Percentiles rank a stretch among this genome's conserved stretches.
Conservation (phyloP, 768 basidiomycete genomes). For the Russula dissimulans region DNA sequence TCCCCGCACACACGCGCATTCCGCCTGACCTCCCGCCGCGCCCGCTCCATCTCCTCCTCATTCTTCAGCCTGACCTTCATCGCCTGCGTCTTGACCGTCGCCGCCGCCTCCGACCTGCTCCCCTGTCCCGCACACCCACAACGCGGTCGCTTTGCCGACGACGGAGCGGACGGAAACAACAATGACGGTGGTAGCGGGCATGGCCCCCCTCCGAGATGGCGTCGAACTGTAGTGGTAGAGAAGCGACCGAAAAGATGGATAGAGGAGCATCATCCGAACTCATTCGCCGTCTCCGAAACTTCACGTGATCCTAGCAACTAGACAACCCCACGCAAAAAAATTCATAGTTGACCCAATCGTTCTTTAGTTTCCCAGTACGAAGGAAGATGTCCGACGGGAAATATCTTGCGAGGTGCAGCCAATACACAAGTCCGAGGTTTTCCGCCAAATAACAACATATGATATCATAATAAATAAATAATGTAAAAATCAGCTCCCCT, state of each 20-base stretch:
- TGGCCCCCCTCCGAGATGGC: conserved; percentile 21
- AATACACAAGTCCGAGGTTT: no score
- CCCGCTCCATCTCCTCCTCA: conserved; percentile 65
- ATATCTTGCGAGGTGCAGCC: no score
- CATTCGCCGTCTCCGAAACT: not conserved
- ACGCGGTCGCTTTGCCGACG: conserved; percentile 52
- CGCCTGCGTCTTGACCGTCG: conserved; percentile 70
- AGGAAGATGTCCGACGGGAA: no score
- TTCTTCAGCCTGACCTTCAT: conserved; percentile 77
- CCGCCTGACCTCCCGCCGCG: conserved; percentile 46
- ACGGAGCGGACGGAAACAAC: conserved; percentile 29
- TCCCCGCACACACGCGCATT: conserved; percentile 38
- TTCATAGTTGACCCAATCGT: no score
- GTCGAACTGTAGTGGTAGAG: conserved; percentile 33
- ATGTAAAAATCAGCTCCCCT: not conserved
- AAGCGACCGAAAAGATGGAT: conserved; percentile 74
- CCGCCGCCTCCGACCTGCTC: conserved; percentile 66
- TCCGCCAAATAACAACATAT: no score
- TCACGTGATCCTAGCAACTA: no score
- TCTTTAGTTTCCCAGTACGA: no score
- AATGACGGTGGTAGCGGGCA: conserved; percentile 12
- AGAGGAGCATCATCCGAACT: conserved; percentile 46
- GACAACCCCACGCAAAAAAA: no score
- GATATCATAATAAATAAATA: not conserved
- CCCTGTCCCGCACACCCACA: conserved; percentile 69